phyloP scores from a whole-genome alignment of 2,329 filamentous ascomycete species.

The Microdochium bolleyi region DNA sequence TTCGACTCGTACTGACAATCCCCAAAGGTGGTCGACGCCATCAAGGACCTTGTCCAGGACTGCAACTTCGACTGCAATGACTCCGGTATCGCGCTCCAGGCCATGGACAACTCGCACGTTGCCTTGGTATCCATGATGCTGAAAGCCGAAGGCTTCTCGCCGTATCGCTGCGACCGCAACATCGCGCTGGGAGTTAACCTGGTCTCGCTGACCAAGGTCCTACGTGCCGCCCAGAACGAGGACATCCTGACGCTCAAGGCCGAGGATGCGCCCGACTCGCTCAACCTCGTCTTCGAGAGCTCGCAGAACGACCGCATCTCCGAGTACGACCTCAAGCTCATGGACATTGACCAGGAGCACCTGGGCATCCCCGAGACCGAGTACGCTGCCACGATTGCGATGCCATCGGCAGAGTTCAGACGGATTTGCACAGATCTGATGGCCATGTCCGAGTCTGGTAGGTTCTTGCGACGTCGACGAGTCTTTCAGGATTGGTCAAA shows the following conservation, averaged over 20 bases:
- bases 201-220: slow-evolving; percentile 91
- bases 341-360: slow-evolving; percentile 99
- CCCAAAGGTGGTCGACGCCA: slow-evolving; percentile 87
- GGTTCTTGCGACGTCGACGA: slow-evolving; percentile 21
- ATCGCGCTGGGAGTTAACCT: slow-evolving; percentile 97
- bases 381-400: slow-evolving; percentile 81
- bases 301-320: slow-evolving; percentile 80
- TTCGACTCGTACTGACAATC: slow-evolving; percentile 10
- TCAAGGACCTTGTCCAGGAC: slow-evolving; percentile 98
- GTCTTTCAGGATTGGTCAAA: background rate
- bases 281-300: slow-evolving; percentile 95
- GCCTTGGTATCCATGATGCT: slow-evolving; percentile 98
- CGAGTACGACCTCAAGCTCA: slow-evolving; percentile 99
- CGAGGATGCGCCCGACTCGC: slow-evolving; percentile 89
- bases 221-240: slow-evolving; percentile 88
- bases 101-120: slow-evolving; percentile 99
- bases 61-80: slow-evolving; percentile 99
- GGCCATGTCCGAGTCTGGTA: slow-evolving; percentile 92
- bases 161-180: slow-evolving; percentile 98
- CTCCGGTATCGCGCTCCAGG: slow-evolving; percentile 93
- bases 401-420: slow-evolving; percentile 87
- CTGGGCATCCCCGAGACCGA: slow-evolving; percentile 98
- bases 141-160: slow-evolving; percentile 87
- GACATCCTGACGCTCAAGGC: slow-evolving; percentile 95
- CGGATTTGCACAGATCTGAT: slow-evolving; percentile 90